Evolutionary conservation across 169 alveolate species (phyloP), one percentile per base, ranked within the genome.

Genomic region (Plasmodium yoelii): DNA sequence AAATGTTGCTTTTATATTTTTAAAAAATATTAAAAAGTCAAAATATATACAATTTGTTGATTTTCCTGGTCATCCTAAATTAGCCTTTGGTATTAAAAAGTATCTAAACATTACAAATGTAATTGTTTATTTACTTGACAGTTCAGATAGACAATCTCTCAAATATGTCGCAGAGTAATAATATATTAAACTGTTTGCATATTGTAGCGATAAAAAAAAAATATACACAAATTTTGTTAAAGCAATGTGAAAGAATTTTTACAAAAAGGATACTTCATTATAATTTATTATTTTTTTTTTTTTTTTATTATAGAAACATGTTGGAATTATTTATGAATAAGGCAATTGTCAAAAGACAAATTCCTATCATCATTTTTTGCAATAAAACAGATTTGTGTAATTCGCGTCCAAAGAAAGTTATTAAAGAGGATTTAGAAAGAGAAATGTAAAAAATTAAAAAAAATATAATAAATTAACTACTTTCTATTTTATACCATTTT

Each of bases 91-190:
- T 6, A 9, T 75, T 3, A 75, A 64, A 26, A 75, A 75, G 28
- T 75, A 75, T 75, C 64, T 75, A 42, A 64, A 12, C 53, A 13
- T 75, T 55, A 75, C 88, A 39, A 75, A 61, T 26, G 75, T 75
- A 22, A 75, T 75, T 15, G 18, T 75, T 8, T 75, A 75, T 56
- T 47, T 75, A 5, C 39, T 75, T 44, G 88, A 75, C 26, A 61
- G 88, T 56, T 75, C 88, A 42, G 88, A 75, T 49, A 67, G 75
- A 5, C 88, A 75, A 44, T 51, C 88, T 13, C 75, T 75, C 13
- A 75, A 75, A 75, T 9, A 63, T 42, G 88, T 75, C 4, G 88
- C 88, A 67, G 77, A 75, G 88, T 75, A 75, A 75, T 65, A 39
- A 9, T 22, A 53, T 6, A 60, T 47, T 51, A 12, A 51, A 3